These are phyloP conservation scores for Microdochium bolleyi DNA, from an alignment of 2,329 filamentous ascomycete genomes.

Conservation along the genomic window DNA sequence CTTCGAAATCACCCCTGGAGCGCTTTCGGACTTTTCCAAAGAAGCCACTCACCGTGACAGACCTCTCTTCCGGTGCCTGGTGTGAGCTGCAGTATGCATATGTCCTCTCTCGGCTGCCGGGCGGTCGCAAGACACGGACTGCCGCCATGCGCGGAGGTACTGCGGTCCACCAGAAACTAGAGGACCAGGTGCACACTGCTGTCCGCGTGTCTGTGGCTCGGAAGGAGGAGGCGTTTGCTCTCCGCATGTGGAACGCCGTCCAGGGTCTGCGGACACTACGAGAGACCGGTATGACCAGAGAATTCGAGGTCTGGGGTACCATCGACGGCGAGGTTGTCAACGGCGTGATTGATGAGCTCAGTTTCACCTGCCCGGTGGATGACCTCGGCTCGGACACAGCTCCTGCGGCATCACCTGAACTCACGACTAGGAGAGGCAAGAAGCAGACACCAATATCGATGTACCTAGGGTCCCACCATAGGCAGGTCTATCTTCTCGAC, in stretches of 20 bases:
- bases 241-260: conserved; percentile 85
- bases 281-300: conserved; percentile 63
- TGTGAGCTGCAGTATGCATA: conserved; percentile 95
- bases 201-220: conserved; percentile 65
- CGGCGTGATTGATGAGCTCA: conserved; percentile 83
- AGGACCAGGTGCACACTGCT: conserved; percentile 75
- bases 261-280: conserved; percentile 71
- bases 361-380: conserved; percentile 66
- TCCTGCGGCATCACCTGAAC: conserved; percentile 19
- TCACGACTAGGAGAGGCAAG: conserved; percentile 5
- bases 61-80: conserved; percentile 85
- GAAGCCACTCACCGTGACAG: conserved; percentile 79
- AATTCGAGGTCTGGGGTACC: conserved; percentile 78
- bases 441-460: conserved; percentile 30
- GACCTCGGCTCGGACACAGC: conserved; percentile 51
- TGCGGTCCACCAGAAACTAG: conserved; percentile 71
- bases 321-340: conserved; percentile 78
- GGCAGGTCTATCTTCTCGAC: conserved; percentile 67
- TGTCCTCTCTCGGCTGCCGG: conserved; percentile 61
- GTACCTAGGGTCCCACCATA: conserved; percentile 24
- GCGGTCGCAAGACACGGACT: conserved; percentile 69
- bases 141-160: conserved; percentile 78
- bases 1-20: conserved; percentile 53
- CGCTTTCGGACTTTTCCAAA: conserved; percentile 71
- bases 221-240: conserved; percentile 74